Evolutionary conservation across 179 eudicot species (phyloP), one percentile per base, ranked within the genome.

Genomic region (Beta corolliflora): DNA sequence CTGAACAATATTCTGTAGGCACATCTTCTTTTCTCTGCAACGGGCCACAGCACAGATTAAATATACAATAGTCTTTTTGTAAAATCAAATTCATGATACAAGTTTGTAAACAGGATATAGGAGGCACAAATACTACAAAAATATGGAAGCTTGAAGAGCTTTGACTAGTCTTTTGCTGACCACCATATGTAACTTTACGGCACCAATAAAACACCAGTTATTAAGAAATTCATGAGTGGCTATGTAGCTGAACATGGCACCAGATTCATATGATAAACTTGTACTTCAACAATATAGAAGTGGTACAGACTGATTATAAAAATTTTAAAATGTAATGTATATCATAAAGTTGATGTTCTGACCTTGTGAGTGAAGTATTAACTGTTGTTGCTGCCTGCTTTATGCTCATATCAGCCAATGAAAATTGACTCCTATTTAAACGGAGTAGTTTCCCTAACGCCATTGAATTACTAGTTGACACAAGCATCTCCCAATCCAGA

Each of bases 391-490:
- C 77, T 41, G 58, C 84, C 75, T 56, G 80, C 67, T 80, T 82
- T 23, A 80, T 81, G 75, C 70, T 76, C 60, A 52, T 65, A 15
- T 71, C 81, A 45, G 80, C 59, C 29, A 58, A 44, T 52, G 81
- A 76, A 63, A 11, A 41, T 56, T 79, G 85, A 65, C 66, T 76
- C 70, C 58, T 83, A 74, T 85, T 84, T 84, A 83, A 85, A 81
- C 87, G 81, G 59, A 93, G 87, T 85, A 96, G 76, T 83, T 94
- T 96, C 58, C 94, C 99, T 81, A 96, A 77, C 48, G 97, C 94
- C 80, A 79, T 81, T 74, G 92, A 81, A 80, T 85, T 86, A 78
- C 83, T 83, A 45, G 92, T 90, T 81, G 93, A 89, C 44, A 89
- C 84, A 56, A 92, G 90, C 93, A 96, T 88, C 86, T 92, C 99